Base-by-base conservation (phyloP, 2,329 filamentous ascomycete species). In the Exophiala spinifera region DNA sequence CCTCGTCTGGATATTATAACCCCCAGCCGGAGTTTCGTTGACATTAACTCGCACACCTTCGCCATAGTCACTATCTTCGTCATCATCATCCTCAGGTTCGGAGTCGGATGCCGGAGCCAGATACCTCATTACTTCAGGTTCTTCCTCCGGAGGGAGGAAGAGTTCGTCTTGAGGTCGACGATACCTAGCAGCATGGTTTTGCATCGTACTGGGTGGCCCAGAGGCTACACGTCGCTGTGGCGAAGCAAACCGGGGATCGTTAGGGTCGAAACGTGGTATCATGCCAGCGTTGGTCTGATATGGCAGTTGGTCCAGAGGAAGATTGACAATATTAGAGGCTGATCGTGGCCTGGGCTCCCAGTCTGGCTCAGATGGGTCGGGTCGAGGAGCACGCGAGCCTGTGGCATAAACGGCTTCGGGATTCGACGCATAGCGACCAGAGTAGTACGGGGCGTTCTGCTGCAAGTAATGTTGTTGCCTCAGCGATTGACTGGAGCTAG, bases 341-440 rank as follows among this genome's bases (percentile, higher is more conserved):
- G 69, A 72, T 47, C 65, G 74, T 53, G 64, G 67, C 52, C 76
- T 71, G 62, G 69, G 69, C 39, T 67, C 71, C 74, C 72, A 76
- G 46, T 74, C 72, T 1, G 69, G 70, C 58, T 80, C 79, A 50
- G 80, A 76, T 25, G 75, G 74, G 20, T 79, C 67, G 15, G 75
- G 72, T 61, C 72, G 72, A 6, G 64, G 45, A 28, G 67, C 53
- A 20, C 68, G 64, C 37, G 54, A 51, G 11, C 51, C 44, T 11
- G 45, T 36, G 21, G 46, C 19, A 31, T 66, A 69, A 34, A 70
- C 65, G 8, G 66, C 66, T 21, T 74, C 72, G 2, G 74, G 70
- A 37, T 65, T 63, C 13, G 65, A 62, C 42, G 64, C 66, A 50
- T 68, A 68, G 19, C 69, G 64, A 39, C 40, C 28, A 1, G 53